Base-by-base conservation (phyloP, 345 rosid genomes). In the Citrus trifoliata region DNA sequence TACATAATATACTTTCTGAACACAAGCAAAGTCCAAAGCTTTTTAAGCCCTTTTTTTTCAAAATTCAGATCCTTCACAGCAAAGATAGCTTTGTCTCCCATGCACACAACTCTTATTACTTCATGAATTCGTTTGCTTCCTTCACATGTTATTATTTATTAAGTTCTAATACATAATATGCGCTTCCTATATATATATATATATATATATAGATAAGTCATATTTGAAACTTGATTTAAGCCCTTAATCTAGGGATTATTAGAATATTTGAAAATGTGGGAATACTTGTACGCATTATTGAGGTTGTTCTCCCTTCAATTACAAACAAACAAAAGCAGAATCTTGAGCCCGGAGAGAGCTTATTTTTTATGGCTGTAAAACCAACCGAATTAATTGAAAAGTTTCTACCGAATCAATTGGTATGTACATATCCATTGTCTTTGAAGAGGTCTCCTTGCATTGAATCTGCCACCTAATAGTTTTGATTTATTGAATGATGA, bases 21-120 rank as follows among this genome's bases (percentile, higher is more conserved):
- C 79, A 40, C 70, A 78, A 78, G 81, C 82, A 71, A 82, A 73
- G 80, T 71, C 79, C 77, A 22, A 46, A 38, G 60, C 30, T 81
- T 61, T 37, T 37, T 37, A 40, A 10, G 10, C 19, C 66, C 38
- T 25, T 73, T 74, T 59, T 32, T 32, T 33, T 66, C 13, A 18
- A 60, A 65, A 7, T 74, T 78, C 76, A 74, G 37, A 82, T 65
- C 71, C 82, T 75, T 77, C 68, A 42, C 42, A 68, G 62, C 73
- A 76, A 78, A 80, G 74, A 32, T 51, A 53, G 63, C 16, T 60
- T 80, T 78, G 79, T 76, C 81, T 78, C 77, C 76, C 84, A 66
- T 33, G 48, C 65, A 67, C 27, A 55, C 5, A 62, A 69, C 61
- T 10, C 1, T 55, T 33, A 16, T 28, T 35, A 10, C 79, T 38